phyloP scores from a whole-genome alignment of 768 basidiomycete species.

The Phanerodontia chrysosporium region DNA sequence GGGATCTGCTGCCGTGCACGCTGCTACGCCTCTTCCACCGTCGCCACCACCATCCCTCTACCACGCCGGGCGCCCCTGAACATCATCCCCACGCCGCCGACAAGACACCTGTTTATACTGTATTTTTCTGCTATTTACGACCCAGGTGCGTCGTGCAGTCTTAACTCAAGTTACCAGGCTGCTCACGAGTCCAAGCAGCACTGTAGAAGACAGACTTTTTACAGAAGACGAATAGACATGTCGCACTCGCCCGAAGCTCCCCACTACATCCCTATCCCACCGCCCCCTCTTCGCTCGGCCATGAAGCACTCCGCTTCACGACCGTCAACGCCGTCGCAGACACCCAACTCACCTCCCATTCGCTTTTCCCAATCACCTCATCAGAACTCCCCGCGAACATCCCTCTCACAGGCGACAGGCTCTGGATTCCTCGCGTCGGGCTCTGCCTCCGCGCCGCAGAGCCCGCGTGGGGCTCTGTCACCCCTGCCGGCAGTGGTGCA shows the following conservation, averaged over 20 bases:
- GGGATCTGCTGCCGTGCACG: neutral
- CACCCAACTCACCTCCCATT: slow-evolving; percentile 15
- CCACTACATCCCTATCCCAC: slow-evolving; percentile 19
- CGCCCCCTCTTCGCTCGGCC: slow-evolving; percentile 45
- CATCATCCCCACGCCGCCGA: neutral
- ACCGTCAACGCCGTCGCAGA: slow-evolving; percentile 21
- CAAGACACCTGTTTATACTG: neutral
- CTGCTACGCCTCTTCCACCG: neutral
- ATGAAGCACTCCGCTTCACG: slow-evolving; percentile 42
- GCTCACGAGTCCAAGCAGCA: neutral
- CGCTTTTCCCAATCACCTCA: slow-evolving; percentile 8
- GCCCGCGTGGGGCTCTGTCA: slow-evolving; percentile 6
- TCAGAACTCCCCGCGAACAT: slow-evolving; percentile 2
- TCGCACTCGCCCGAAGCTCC: slow-evolving; percentile 16
- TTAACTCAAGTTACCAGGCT: neutral
- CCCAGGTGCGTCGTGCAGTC: neutral
- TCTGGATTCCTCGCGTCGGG: neutral
- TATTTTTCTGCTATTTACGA: neutral
- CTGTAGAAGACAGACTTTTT: neutral
- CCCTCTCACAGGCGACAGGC: neutral
- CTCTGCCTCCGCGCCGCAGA: slow-evolving; percentile 13
- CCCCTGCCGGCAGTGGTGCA: slow-evolving; percentile 20
- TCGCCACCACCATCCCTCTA: neutral
- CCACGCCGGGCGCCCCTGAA: neutral
- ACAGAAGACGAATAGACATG: neutral